Evolutionary conservation across 352 stramenopile genomes (phyloP), one percentile per base, ranked within the genome.

Genomic region (Phytophthora podocarpi): DNA sequence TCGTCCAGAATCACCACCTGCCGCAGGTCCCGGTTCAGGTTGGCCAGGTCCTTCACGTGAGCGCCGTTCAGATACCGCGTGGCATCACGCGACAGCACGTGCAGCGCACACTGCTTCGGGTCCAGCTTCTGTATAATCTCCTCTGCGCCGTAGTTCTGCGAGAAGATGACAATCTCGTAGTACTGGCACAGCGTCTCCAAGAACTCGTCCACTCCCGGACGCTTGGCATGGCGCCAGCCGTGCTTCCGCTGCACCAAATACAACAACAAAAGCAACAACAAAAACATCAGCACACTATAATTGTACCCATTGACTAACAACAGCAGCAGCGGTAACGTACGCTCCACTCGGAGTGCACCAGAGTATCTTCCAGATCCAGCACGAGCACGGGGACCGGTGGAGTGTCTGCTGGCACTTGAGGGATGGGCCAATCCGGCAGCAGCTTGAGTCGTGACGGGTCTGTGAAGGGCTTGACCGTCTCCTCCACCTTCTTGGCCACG

Each of bases 91-190:
- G 73, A 90, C n/a, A 96, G 71, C 8, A 91, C 41, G 62, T 96
- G 87, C n/a, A 96, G 70, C 15, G 81, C 85, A 23, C 80, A 90
- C 69, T 89, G 81, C 74, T 96, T 93, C 5, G 77, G 83, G 50
- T 96, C 85, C 36, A 96, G 70, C 63, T 92, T 92, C 53, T 64
- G 54, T 40, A 94, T 75, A 37, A 94, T 82, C 50, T 94, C 85
- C 49, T 96, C 87, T 1, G 82, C 85, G 41, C 89, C 78, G 41
- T 80, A 87, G 68, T 96, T 91, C 57, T 90, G 83, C 8, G 87
- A 94, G 59, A 94, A 96, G 42, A 96, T 87, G 0, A 96, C 87
- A 48, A 94, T 94, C 58, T 96, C 87, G 35, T 94, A 96, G 60
- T 93, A 93, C 72, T 93, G 87, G 28, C 79, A 90, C 26, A 94